Base-by-base conservation (phyloP, 2,329 filamentous ascomycete genomes). In the Exophiala aquamarina region DNA sequence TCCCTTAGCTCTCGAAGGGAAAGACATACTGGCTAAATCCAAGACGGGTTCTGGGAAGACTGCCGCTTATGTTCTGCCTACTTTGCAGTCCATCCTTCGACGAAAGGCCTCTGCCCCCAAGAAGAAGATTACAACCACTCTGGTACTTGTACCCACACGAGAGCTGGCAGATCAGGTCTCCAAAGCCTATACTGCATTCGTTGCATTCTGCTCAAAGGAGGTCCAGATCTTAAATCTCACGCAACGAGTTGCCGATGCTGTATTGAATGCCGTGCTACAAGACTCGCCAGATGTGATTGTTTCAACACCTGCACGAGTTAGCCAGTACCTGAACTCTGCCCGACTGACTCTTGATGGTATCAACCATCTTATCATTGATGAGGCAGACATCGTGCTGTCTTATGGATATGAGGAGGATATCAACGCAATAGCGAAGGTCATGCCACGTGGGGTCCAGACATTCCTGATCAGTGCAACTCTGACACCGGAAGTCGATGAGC, bases 1-100 rank as follows among this genome's bases (percentile, higher is more conserved):
- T 53, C 93, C 93, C 1, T 71, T 96, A 29, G 89, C 89, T 17
- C 75, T 97, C 14, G 83, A 90, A 55, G 92, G 93, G 10, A 85
- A 89, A 62, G 90, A 97, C 75, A 83, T 98, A 38, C 75, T 97
- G 31, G 91, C 90, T 44, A 90, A 92, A 63, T 89, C 92, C 29
- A 94, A 92, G 68, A 97, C 93, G 4, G 93, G 93, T 10, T 95
- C 91, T 3, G 93, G 93, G 58, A 98, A 98, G 76, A 98, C 93
- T 9, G 89, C 89, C n/a, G 92, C 93, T 40, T 97, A 97, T 65
- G 74, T 95, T 5, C 77, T 98, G 33, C 93, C 93, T 1, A 78
- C 95, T n/a, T 71, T 98, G 13, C 87, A 95, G 58, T 80, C 81
- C 28, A 87, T 95, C 52, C 72, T 98, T 46, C 87, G 86, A 64